Evolutionary conservation across 2,329 filamentous ascomycete species (phyloP).

Genomic region (Venturia nashicola): DNA sequence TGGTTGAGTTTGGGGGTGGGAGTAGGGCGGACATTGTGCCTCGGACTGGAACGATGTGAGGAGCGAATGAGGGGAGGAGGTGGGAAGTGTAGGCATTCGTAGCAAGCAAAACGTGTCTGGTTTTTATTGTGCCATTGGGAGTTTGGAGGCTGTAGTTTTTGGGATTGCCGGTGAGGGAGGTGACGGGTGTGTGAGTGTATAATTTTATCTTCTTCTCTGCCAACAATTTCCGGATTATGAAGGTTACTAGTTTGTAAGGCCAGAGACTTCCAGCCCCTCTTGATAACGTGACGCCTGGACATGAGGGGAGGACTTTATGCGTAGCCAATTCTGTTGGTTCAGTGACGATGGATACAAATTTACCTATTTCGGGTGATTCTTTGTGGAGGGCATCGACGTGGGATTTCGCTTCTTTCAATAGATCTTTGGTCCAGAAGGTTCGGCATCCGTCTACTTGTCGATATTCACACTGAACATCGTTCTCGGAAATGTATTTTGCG

Average conservation of each 20-base stretch:
- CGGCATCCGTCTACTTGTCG: slow-evolving; percentile 50
- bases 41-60: slow-evolving; percentile 63
- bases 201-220: slow-evolving; percentile 48
- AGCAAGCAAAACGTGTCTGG: slow-evolving; percentile 58
- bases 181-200: slow-evolving; percentile 60
- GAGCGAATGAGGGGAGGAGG: slow-evolving; percentile 55
- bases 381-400: slow-evolving; percentile 40
- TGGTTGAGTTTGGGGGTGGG: slow-evolving; percentile 36
- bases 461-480: slow-evolving; percentile 60
- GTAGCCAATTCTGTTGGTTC: slow-evolving; percentile 13
- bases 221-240: slow-evolving; percentile 51
- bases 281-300: slow-evolving; percentile 53
- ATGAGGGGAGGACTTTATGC: slow-evolving; percentile 31
- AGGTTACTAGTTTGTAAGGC: slow-evolving; percentile 75
- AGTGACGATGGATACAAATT: slow-evolving; percentile 26
- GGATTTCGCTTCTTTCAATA: slow-evolving; percentile 40
- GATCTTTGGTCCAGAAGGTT: slow-evolving; percentile 43
- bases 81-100: slow-evolving; percentile 77
- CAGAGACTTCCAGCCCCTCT: slow-evolving; percentile 56
- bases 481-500: slow-evolving; percentile 40
- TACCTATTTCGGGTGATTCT: slow-evolving; percentile 44
- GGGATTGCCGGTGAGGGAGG: slow-evolving; percentile 14
- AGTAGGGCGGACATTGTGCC: slow-evolving; percentile 59
- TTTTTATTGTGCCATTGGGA: slow-evolving; percentile 50
- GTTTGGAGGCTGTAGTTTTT: slow-evolving; percentile 40